Conservation (phyloP, 1,139 yeast species). For the Debaryomycetaceae sp. region DNA sequence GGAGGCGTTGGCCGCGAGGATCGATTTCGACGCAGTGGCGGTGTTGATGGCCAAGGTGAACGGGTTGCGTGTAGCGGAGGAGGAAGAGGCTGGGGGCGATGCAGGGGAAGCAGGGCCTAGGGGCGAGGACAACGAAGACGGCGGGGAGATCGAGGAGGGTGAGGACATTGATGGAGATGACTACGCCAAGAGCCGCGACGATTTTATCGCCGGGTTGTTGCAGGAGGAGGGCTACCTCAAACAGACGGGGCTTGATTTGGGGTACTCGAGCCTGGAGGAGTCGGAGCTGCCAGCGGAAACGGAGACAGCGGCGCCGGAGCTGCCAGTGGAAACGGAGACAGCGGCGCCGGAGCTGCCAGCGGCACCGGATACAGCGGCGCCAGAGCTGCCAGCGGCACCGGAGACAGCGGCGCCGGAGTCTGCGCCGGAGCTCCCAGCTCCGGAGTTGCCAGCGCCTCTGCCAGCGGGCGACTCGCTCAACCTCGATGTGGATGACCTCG, state of each 20-base stretch:
- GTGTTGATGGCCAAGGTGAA: constrained; percentile 27
- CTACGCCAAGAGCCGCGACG: constrained; percentile 10
- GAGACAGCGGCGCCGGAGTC: too few relatives aligned
- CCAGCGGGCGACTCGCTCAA: too few relatives aligned
- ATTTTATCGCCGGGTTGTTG: constrained; percentile 15
- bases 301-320: too few relatives aligned
- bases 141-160: constrained; percentile 1
- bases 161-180: constrained; percentile 3
- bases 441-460: too few relatives aligned
- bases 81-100: not conserved
- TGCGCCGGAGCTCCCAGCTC: too few relatives aligned
- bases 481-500: constrained; percentile 19
- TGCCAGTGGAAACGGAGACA: too few relatives aligned
- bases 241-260: constrained; percentile 11
- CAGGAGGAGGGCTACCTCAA: constrained; percentile 17
- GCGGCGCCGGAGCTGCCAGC: too few relatives aligned
- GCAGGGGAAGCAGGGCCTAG: not conserved
- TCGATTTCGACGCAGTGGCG: constrained; percentile 29
- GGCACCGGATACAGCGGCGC: too few relatives aligned
- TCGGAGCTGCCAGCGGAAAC: too few relatives aligned
- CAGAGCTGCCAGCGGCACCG: too few relatives aligned
- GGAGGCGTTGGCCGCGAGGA: constrained; percentile 15
- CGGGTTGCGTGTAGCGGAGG: constrained; percentile 17
- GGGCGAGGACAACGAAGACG: not conserved
- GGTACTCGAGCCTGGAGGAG: constrained; percentile 12